Evolutionary conservation across 371 early-diverging fungal species (phyloP), one percentile per base, ranked within the genome.

Genomic region (Haplosporangium sp.): DNA sequence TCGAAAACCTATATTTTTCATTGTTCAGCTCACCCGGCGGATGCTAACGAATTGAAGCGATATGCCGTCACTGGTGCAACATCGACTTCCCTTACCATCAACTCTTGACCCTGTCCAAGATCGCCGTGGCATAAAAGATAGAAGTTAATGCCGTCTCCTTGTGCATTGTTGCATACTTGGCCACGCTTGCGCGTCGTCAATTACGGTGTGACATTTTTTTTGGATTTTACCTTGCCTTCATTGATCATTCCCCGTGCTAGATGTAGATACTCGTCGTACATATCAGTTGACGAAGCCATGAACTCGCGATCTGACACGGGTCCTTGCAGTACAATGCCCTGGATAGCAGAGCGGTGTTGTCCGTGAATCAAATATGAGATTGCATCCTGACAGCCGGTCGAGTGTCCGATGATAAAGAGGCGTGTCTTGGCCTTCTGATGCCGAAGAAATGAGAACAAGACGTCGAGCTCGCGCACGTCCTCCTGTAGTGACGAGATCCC

Each of bases 321-420:
- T 23, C 85, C 88, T 55, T 88, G 88, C 23, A 88, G 64, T 12
- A 88, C 68, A 11, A 85, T 81, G 10, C 85, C 86, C 20, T 63
- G 52, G 14, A 87, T 65, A 29, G 41, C 60, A 6, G 72, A 48
- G n/a, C 60, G 77, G 37, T 73, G 62, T 37, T 77, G 37, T 9
- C 86, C 85, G 47, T 83, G 54, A 50, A 76, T 82, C 48, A 81
- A 83, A 58, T 85, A 83, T 62, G 77, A 76, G 43, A 85, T 74
- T 36, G 84, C 83, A 52, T 87, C 86, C 60, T 87, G 88, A 16
- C 82, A 76, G 1, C 87, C 87, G 29, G 88, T 88, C 18, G 87
- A 86, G 59, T 88, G 88, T 29, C 88, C 88, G 20, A 88, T 51
- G 42, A 86, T 66, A 10, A 88, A 82, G 29, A 88, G 79, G 0